Percentiles rank a stretch among this genome's conserved stretches.
These are phyloP conservation scores for Calycina herbarum DNA, from an alignment of 2,329 filamentous ascomycete genomes.

Conservation along the genomic window DNA sequence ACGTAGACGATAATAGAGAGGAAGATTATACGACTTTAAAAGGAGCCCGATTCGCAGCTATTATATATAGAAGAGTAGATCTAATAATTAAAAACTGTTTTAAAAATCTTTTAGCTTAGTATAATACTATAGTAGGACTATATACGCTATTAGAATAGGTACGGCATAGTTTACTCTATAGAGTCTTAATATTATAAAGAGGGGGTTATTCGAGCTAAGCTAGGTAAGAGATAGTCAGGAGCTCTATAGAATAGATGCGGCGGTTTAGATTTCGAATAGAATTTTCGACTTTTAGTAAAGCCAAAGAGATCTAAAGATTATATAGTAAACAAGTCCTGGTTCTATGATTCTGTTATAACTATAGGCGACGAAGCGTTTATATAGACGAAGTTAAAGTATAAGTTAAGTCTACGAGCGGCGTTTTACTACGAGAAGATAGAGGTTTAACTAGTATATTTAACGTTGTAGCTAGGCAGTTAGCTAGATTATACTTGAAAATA, in stretches of 20 bases:
- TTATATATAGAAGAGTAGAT: slow-evolving; percentile 25
- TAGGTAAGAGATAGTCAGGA: slow-evolving; percentile 19
- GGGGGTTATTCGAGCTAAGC: slow-evolving; percentile 14
- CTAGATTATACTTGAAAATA: slow-evolving; percentile 6
- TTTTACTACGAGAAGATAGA: slow-evolving; percentile 12
- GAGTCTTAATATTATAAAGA: slow-evolving; percentile 20
- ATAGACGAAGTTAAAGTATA: slow-evolving; percentile 5
- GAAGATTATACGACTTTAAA: too few relatives aligned
- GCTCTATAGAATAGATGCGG: slow-evolving; percentile 20
- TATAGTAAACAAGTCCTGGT: slow-evolving; percentile 21
- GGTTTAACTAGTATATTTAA: slow-evolving; percentile 5
- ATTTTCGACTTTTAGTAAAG: slow-evolving; percentile 29
- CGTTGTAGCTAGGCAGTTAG: background rate
- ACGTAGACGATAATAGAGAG: too few relatives aligned
- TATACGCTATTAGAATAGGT: slow-evolving; percentile 17
- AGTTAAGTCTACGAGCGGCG: background rate
- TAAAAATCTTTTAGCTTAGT: slow-evolving; percentile 17
- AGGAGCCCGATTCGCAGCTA: background rate
- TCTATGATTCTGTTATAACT: background rate
- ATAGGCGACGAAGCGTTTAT: slow-evolving; percentile 9
- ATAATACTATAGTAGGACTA: slow-evolving; percentile 15
- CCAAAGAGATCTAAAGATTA: slow-evolving; percentile 18
- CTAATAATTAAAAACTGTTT: slow-evolving; percentile 19
- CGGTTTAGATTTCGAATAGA: slow-evolving; percentile 26
- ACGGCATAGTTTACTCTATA: slow-evolving; percentile 17